These are phyloP conservation scores for Sanghuangporus sanghuang DNA, from an alignment of 1,284 basidiomycete genomes.

Conservation along the genomic window DNA sequence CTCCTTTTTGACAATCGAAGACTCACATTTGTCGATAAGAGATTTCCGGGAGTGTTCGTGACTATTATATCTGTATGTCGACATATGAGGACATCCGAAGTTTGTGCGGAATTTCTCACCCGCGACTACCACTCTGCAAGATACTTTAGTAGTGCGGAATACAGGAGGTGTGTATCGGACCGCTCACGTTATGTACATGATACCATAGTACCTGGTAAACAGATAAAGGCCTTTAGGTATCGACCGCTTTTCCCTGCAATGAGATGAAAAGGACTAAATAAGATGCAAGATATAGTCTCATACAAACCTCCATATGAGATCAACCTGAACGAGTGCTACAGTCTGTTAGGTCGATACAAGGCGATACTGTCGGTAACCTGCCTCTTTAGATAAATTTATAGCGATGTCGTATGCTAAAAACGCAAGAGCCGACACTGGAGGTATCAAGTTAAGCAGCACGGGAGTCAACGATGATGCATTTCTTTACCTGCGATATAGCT, in stretches of 20 bases:
- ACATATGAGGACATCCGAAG: not conserved
- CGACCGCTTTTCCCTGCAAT: not conserved
- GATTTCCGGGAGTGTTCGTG: not conserved
- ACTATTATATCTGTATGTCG: not conserved
- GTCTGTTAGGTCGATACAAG: not conserved
- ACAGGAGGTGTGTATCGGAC: not conserved
- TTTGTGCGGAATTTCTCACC: not conserved
- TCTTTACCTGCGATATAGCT: not conserved
- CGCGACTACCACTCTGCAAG: not conserved
- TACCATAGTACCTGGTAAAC: not conserved
- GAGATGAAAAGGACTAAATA: not conserved
- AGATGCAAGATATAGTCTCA: not conserved
- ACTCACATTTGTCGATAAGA: not conserved
- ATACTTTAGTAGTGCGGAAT: not conserved
- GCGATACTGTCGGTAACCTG: not conserved
- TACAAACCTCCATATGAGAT: not conserved
- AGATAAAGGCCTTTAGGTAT: not conserved
- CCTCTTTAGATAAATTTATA: not conserved
- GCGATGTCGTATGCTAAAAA: not conserved
- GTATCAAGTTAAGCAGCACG: not conserved
- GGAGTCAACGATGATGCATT: too few species aligned
- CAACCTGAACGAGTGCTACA: not conserved
- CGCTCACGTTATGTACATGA: not conserved
- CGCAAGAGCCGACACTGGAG: not conserved
- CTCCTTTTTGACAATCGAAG: not conserved